Conservation (phyloP, 2,329 filamentous ascomycete species). For the Penicillium freii region DNA sequence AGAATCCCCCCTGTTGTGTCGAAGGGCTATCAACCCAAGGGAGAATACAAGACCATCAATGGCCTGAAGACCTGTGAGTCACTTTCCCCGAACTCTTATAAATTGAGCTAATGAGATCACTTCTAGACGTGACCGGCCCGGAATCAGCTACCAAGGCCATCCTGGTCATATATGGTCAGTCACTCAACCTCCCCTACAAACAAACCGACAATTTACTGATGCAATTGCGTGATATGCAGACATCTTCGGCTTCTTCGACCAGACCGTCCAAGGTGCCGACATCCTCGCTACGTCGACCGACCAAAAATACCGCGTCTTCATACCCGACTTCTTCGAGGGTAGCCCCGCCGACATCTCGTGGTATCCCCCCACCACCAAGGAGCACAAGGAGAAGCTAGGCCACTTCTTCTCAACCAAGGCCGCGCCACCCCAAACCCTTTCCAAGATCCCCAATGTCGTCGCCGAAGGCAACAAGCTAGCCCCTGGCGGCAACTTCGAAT, state of each 20-base stretch:
- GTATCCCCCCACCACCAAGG: constrained; percentile 60
- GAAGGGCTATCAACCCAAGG: constrained; percentile 55
- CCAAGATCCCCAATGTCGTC: constrained; percentile 56
- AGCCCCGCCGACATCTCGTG: constrained; percentile 62
- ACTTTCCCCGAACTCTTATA: not conserved
- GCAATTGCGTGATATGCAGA: constrained; percentile 35
- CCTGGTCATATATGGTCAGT: constrained; percentile 53
- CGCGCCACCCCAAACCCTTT: constrained; percentile 57
- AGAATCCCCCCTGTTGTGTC: constrained; percentile 45
- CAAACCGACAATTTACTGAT: not conserved
- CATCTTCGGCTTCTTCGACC: constrained; percentile 64
- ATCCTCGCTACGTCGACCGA: constrained; percentile 60
- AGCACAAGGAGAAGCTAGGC: constrained; percentile 59
- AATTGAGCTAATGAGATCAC: not conserved
- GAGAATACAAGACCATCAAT: constrained; percentile 58
- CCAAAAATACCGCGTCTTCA: constrained; percentile 77
- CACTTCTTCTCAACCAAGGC: constrained; percentile 59
- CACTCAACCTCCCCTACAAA: not conserved
- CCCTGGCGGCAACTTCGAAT: constrained; percentile 44
- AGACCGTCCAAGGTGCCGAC: constrained; percentile 63
- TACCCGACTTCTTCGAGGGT: constrained; percentile 88
- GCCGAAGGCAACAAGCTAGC: constrained; percentile 52
- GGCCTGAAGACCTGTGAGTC: constrained; percentile 60
- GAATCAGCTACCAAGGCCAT: constrained; percentile 57
- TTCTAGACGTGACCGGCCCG: constrained; percentile 55